Evolutionary conservation across 208 protist species (phyloP).

Genomic region (Tetramitus jugosus): DNA sequence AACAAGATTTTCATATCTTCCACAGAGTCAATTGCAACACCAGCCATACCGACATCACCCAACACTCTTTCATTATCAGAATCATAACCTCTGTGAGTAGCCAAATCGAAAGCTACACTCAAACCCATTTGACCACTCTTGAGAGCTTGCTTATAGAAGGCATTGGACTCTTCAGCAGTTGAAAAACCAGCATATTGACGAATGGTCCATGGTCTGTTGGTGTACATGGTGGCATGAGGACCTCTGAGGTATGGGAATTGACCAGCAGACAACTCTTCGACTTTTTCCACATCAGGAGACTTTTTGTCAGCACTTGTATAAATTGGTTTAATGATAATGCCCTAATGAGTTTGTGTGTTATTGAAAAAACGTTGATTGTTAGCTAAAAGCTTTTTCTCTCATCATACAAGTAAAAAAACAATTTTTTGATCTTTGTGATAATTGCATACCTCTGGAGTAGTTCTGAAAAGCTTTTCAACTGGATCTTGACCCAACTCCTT

Average conservation of each 20-base stretch:
- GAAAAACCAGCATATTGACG: slow-evolving; percentile 85
- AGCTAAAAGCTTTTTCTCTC: too few relatives aligned
- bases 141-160: slow-evolving; percentile 79
- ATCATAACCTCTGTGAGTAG: slow-evolving; percentile 90
- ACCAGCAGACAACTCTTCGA: slow-evolving; percentile 50
- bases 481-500: slow-evolving; percentile 71
- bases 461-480: slow-evolving; percentile 40
- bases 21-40: slow-evolving; percentile 83
- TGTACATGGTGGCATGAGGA: slow-evolving; percentile 88
- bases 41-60: slow-evolving; percentile 92
- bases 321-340: slow-evolving; percentile 73
- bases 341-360: slow-evolving; percentile 49
- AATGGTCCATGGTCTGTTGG: slow-evolving; percentile 82
- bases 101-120: slow-evolving; percentile 87
- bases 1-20: slow-evolving; percentile 78
- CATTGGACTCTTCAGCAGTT: slow-evolving; percentile 89
- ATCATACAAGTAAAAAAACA: too few relatives aligned
- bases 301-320: slow-evolving; percentile 55
- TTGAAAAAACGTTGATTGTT: neutral
- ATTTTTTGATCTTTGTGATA: too few relatives aligned
- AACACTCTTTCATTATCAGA: slow-evolving; percentile 80
- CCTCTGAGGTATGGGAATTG: slow-evolving; percentile 81
- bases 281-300: neutral
- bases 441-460: slow-evolving; percentile 47
- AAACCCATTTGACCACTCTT: slow-evolving; percentile 81